These are phyloP conservation scores for Coprinellus micaceus DNA, from an alignment of 768 basidiomycete species.

Conservation along the genomic window DNA sequence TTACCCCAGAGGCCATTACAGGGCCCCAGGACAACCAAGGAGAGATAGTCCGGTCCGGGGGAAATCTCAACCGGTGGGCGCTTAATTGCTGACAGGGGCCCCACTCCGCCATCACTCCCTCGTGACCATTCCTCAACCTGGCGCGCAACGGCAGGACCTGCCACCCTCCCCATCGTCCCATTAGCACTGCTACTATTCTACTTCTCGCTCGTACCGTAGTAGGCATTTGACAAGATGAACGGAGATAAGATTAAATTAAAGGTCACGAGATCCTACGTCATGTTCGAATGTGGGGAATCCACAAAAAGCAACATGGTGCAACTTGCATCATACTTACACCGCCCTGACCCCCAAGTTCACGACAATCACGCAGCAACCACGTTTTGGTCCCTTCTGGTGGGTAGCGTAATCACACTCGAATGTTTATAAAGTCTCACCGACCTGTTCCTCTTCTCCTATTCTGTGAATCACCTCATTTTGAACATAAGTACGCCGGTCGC, in stretches of 20 bases:
- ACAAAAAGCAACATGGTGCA: not conserved
- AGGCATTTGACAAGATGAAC: not conserved
- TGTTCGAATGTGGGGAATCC: not conserved
- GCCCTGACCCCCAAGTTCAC: not conserved
- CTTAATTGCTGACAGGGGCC: too few relatives aligned
- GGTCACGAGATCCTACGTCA: not conserved
- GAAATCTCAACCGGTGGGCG: too few relatives aligned
- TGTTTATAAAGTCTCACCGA: conserved; percentile 11
- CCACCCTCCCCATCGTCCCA: not conserved
- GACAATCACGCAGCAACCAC: not conserved
- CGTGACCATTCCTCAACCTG: too few relatives aligned
- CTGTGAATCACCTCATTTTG: conserved; percentile 14
- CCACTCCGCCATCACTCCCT: too few relatives aligned
- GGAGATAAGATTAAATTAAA: not conserved
- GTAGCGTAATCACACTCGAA: not conserved
- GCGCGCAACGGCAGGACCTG: too few relatives aligned
- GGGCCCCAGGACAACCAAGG: too few relatives aligned
- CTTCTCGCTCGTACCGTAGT: not conserved
- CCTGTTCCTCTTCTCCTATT: conserved; percentile 6
- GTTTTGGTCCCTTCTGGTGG: not conserved
- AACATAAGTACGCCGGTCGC: conserved; percentile 15
- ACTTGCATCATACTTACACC: not conserved
- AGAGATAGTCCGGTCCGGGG: too few relatives aligned
- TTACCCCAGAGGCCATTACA: too few relatives aligned
- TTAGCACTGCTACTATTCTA: not conserved